Evolutionary conservation across 257 asterid species (phyloP).

Genomic region (Jacaranda copaia): DNA sequence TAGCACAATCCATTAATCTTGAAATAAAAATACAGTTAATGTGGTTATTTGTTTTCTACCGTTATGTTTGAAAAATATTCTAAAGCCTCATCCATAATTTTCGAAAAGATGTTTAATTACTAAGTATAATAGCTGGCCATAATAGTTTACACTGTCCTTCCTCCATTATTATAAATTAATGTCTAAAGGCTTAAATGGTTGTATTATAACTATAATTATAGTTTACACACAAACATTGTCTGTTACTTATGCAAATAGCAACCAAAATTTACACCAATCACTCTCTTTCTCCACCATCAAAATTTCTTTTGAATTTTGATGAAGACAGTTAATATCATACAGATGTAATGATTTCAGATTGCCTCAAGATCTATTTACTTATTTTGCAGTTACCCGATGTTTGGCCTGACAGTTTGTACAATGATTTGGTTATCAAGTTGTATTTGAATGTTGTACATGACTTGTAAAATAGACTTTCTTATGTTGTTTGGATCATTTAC

Average conservation of each 20-base stretch:
- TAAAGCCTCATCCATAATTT: conserved; percentile 1
- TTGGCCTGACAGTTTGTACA: conserved; percentile 5
- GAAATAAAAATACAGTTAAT: not conserved
- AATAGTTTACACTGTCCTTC: too few species aligned
- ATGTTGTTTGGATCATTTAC: conserved; percentile 27
- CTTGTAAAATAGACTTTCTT: conserved; percentile 9
- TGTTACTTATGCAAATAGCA: conserved; percentile 12
- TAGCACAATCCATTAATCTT: not conserved
- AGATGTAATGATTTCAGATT: conserved; percentile 8
- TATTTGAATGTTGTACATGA: conserved; percentile 2
- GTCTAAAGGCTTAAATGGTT: too few species aligned
- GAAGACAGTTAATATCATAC: not conserved
- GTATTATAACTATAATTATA: too few species aligned
- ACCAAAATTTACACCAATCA: conserved; percentile 4
- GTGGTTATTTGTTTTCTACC: not conserved
- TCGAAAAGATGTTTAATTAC: too few species aligned
- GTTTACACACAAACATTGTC: too few species aligned
- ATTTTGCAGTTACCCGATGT: conserved; percentile 13
- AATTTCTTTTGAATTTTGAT: conserved; percentile 7
- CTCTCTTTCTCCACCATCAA: conserved; percentile 13
- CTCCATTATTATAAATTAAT: too few species aligned
- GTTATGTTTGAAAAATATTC: not conserved
- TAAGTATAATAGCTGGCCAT: too few species aligned
- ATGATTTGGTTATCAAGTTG: conserved; percentile 9
- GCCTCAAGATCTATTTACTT: not conserved